Percentiles rank a stretch among this genome's conserved stretches.
Evolutionary conservation across 2,329 filamentous ascomycete genomes (phyloP).

Genomic region (Xylariomycetidae sp.): DNA sequence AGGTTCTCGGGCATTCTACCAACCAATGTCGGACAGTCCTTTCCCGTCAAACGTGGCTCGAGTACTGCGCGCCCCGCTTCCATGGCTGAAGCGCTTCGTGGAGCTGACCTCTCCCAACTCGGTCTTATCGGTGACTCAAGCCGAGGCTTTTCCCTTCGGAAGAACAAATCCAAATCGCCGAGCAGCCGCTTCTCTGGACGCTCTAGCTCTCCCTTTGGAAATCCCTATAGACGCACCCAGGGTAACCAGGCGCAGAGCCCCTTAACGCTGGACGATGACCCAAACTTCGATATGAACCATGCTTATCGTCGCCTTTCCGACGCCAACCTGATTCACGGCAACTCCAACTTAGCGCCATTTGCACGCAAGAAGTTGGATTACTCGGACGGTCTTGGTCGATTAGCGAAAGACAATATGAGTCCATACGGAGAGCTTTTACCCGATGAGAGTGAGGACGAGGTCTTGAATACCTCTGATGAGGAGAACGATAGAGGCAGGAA

Average conservation of each 20-base stretch:
- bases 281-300: constrained; percentile 59
- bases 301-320: constrained; percentile 69
- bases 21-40: constrained; percentile 40
- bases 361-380: constrained; percentile 48
- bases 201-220: constrained; percentile 40
- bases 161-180: constrained; percentile 49
- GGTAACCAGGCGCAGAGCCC: constrained; percentile 28
- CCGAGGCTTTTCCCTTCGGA: constrained; percentile 32
- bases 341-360: constrained; percentile 56
- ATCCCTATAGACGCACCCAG: constrained; percentile 28
- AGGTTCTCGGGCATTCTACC: constrained; percentile 56
- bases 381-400: constrained; percentile 41
- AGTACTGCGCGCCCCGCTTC: constrained; percentile 28
- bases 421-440: constrained; percentile 60
- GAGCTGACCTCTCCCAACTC: constrained; percentile 43
- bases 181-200: constrained; percentile 42
- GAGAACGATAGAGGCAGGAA: constrained; percentile 59
- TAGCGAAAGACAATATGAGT: constrained; percentile 62
- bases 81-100: constrained; percentile 50
- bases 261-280: constrained; percentile 53
- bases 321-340: constrained; percentile 58
- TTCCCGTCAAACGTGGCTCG: constrained; percentile 36
- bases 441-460: constrained; percentile 62
- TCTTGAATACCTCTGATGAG: constrained; percentile 53
- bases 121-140: constrained; percentile 41